phyloP scores from a whole-genome alignment of 805 yeast species.

The Yamadazyma laniorum region DNA sequence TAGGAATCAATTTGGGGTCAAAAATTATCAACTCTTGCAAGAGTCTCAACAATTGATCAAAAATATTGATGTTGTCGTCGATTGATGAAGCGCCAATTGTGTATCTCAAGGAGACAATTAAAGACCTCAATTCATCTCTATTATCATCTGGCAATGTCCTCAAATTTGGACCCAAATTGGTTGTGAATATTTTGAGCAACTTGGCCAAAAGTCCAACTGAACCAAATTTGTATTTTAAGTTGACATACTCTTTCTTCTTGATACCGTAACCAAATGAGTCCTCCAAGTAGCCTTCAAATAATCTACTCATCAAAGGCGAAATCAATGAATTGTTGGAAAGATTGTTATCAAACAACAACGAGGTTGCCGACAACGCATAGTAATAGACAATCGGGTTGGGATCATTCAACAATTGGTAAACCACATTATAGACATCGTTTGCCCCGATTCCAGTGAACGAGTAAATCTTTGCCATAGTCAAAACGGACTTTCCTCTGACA shows the following conservation, averaged over 20 bases:
- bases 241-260: constrained; percentile 29
- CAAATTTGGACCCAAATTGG: constrained; percentile 39
- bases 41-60: constrained; percentile 22
- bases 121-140: constrained; percentile 23
- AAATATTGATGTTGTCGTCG: constrained; percentile 26
- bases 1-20: constrained; percentile 35
- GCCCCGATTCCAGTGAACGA: constrained; percentile 28
- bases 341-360: constrained; percentile 53
- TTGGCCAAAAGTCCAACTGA: constrained; percentile 23
- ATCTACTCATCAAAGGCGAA: constrained; percentile 33
- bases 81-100: constrained; percentile 32
- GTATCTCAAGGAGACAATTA: constrained; percentile 27
- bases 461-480: constrained; percentile 31
- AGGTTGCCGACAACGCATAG: constrained; percentile 62
- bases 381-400: constrained; percentile 84
- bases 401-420: constrained; percentile 62
- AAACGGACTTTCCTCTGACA: constrained; percentile 46
- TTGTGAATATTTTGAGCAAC: constrained; percentile 30
- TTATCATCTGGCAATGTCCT: constrained; percentile 19
- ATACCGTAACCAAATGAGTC: constrained; percentile 39
- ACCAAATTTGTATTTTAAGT: constrained; percentile 32
- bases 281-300: constrained; percentile 33
- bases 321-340: constrained; percentile 42
- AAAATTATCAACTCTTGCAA: constrained; percentile 40
- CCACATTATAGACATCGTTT: constrained; percentile 50